Evolutionary conservation across 1,284 basidiomycete genomes (phyloP).

Genomic region (Lignosus rhinocerotis): DNA sequence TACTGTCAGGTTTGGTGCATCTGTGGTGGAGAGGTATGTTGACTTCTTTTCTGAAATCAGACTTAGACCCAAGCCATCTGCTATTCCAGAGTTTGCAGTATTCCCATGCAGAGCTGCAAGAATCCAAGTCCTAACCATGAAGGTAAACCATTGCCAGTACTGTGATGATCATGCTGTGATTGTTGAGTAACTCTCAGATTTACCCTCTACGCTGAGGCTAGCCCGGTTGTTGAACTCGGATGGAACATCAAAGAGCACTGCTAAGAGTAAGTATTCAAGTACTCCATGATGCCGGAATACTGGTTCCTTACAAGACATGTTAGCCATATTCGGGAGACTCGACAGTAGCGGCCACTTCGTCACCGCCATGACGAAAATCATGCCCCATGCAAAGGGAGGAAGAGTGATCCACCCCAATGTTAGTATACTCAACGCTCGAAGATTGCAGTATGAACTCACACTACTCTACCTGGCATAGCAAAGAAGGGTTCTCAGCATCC

Average conservation of each 20-base stretch:
- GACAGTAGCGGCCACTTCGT: constrained; percentile 51
- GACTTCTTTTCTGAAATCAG: not conserved
- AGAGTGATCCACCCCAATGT: constrained; percentile 62
- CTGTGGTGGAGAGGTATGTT: constrained; percentile 53
- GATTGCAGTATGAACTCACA: not conserved
- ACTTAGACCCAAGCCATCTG: not conserved
- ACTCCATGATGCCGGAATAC: not conserved
- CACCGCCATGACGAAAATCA: constrained; percentile 56
- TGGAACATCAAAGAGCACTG: constrained; percentile 4
- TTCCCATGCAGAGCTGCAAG: constrained; percentile 41
- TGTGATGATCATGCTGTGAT: not conserved
- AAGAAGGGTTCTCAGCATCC: constrained; percentile 62
- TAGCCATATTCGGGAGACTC: constrained; percentile 57
- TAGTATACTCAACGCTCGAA: constrained; percentile 24
- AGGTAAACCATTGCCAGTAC: constrained; percentile 33
- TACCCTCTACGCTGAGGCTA: not conserved
- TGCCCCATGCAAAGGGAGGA: constrained; percentile 50
- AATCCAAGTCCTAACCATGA: constrained; percentile 44
- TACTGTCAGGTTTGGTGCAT: constrained; percentile 40
- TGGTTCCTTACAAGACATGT: not conserved
- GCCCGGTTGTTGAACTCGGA: not conserved
- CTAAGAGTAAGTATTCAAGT: constrained; percentile 6
- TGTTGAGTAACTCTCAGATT: not conserved
- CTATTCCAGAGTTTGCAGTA: constrained; percentile 44
- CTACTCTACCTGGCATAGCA: constrained; percentile 44